phyloP scores from a whole-genome alignment of 805 yeast species.

The Hanseniaspora hatyaiensis region DNA sequence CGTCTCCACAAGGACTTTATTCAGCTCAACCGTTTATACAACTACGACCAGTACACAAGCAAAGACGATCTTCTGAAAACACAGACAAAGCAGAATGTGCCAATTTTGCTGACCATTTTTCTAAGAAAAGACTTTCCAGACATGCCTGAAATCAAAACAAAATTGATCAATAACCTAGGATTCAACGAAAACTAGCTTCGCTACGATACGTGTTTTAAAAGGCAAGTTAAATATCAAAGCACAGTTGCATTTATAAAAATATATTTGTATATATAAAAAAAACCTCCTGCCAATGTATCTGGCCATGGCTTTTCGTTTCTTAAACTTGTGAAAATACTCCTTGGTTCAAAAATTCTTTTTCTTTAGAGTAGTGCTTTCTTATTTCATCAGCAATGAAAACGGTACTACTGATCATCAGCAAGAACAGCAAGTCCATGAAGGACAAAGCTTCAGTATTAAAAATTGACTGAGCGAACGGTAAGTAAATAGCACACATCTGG shows the following conservation, averaged over 20 bases:
- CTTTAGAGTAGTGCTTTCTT: constrained; percentile 39
- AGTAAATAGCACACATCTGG: constrained; percentile 83
- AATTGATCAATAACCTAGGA: constrained; percentile 1
- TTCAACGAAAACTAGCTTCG: constrained; percentile 8
- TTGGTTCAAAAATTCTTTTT: background rate
- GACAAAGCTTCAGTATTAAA: constrained; percentile 90
- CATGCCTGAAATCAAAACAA: background rate
- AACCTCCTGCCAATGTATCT: no score
- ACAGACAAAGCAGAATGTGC: constrained; percentile 7
- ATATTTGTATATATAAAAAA: background rate
- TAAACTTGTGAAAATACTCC: constrained; percentile 16
- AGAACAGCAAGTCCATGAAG: constrained; percentile 54
- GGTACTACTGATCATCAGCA: constrained; percentile 55
- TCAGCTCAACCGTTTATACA: constrained; percentile 9
- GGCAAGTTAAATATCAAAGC: no score
- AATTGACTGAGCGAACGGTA: constrained; percentile 82
- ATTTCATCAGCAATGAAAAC: constrained; percentile 80
- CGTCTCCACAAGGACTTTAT: background rate
- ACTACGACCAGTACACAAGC: constrained; percentile 2
- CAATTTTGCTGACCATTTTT: constrained; percentile 12
- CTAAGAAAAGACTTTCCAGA: background rate
- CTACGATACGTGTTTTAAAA: no score
- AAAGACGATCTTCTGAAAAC: constrained; percentile 7
- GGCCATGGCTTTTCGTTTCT: no score
- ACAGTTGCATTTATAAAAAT: no score